Base-by-base conservation (phyloP, 305 asterid species). In the Stenogyne calaminthoides region DNA sequence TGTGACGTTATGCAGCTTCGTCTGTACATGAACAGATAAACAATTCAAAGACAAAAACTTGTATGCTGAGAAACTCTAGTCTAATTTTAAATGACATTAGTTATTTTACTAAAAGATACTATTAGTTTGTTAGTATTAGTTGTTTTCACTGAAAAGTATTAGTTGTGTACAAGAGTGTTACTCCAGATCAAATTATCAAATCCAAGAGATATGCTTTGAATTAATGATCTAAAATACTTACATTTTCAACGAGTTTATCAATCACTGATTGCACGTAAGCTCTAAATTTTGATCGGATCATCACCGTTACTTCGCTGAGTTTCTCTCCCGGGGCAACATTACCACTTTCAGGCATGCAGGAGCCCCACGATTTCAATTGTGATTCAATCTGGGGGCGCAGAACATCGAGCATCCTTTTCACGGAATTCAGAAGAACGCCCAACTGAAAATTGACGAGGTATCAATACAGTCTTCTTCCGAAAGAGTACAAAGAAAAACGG, bases 241-340 rank as follows among this genome's bases (percentile, higher is more conserved):
- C 99, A 80, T 95, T 95, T 82, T 87, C 97, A 20, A 82, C 90
- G 12, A 90, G 98, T 79, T 90, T 95, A 54, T 95, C 98, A 46
- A 83, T 84, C 27, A 94, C 80, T 3, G 91, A 86, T 82, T 94
- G 98, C 67, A 85, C 80, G 10, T 90, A 94, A 57, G 83, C 89
- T 80, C 97, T 82, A 90, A 95, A 88, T 79, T 90, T 95, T 72
- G 99, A 83, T 70, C 97, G 78, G 66, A 95, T 85, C 96, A 92
- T 92, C 65, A 95, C 96, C 0, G 93, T 88, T 37, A 95, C 87
- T 86, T 92, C 99, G 51, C 98, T 86, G 61, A 89, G 88, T 63
- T 85, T 84, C 83, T 95, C 98, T n/a, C 97, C 98, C 0, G 95
- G 86, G 37, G 76, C 81, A 64, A 77, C 76, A 62, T 80, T 82